Evolutionary conservation across 495 filamentous ascomycete genomes (phyloP).

Genomic region (Penicillium atrosanguineum): DNA sequence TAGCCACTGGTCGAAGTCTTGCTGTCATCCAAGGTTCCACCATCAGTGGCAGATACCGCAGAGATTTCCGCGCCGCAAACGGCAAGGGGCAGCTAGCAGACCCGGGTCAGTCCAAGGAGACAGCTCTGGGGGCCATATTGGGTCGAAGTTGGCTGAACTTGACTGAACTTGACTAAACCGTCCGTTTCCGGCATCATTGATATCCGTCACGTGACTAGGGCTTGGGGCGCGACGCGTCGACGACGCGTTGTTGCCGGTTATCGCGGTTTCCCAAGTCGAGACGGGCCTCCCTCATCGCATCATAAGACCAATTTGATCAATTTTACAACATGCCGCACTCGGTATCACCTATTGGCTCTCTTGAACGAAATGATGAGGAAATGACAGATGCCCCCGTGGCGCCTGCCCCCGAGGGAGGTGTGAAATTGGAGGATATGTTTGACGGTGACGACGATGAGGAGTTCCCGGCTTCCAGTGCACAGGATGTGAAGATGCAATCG

Average conservation of each 20-base stretch:
- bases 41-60: slow-evolving; percentile 12
- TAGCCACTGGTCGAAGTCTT: slow-evolving; percentile 12
- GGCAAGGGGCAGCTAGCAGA: background rate
- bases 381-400: slow-evolving; percentile 39
- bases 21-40: slow-evolving; percentile 18
- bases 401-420: slow-evolving; percentile 32
- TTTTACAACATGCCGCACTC: slow-evolving; percentile 52
- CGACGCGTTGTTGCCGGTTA: slow-evolving; percentile 10
- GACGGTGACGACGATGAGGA: slow-evolving; percentile 77
- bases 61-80: slow-evolving; percentile 10
- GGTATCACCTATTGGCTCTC: slow-evolving; percentile 35
- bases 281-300: slow-evolving; percentile 8
- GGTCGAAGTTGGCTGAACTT: background rate
- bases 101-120: background rate
- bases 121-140: background rate
- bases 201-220: slow-evolving; percentile 17
- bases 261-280: too few species aligned
- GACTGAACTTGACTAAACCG: background rate
- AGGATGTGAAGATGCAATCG: slow-evolving; percentile 42
- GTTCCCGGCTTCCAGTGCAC: slow-evolving; percentile 58
- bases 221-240: slow-evolving; percentile 20
- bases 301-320: background rate
- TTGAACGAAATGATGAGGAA: slow-evolving; percentile 33
- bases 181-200: slow-evolving; percentile 13
- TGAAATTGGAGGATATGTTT: slow-evolving; percentile 80